Evolutionary conservation across 2,329 filamentous ascomycete species (phyloP).

Genomic region (Rhynchosporium graminicola): DNA sequence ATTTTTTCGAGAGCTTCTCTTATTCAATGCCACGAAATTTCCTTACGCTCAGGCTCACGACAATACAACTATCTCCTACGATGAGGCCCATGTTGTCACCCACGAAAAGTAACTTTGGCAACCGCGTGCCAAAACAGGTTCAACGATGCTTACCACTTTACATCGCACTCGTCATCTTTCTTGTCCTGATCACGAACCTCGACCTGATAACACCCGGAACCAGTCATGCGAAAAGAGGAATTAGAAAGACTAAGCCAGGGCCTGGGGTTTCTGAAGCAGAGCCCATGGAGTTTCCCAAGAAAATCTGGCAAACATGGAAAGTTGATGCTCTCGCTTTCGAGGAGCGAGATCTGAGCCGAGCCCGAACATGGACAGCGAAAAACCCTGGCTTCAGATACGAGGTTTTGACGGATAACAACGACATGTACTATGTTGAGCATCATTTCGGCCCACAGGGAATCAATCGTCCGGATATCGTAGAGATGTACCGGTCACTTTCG

Average conservation of each 20-base stretch:
- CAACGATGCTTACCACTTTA: slow-evolving; percentile 36
- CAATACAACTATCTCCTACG: slow-evolving; percentile 3
- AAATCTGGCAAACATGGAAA: slow-evolving; percentile 81
- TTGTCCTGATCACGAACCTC: slow-evolving; percentile 31
- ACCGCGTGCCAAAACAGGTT: slow-evolving; percentile 24
- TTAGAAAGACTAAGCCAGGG: slow-evolving; percentile 10
- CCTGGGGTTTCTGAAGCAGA: slow-evolving; percentile 11
- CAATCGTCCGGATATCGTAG: slow-evolving; percentile 66
- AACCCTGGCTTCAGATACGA: slow-evolving; percentile 61
- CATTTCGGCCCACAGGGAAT: slow-evolving; percentile 66
- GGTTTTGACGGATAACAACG: slow-evolving; percentile 62
- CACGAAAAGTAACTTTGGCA: slow-evolving; percentile 11
- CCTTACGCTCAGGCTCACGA: slow-evolving; percentile 4
- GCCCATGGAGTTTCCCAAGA: slow-evolving; percentile 55
- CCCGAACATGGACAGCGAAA: slow-evolving; percentile 65
- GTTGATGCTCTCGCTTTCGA: slow-evolving; percentile 67
- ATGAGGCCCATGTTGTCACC: slow-evolving; percentile 11
- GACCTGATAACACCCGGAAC: slow-evolving; percentile 25
- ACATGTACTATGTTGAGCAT: slow-evolving; percentile 65
- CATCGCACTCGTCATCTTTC: slow-evolving; percentile 30
- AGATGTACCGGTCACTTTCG: slow-evolving; percentile 59
- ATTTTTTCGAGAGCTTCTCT: neutral
- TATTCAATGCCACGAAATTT: neutral
- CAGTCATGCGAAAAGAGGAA: slow-evolving; percentile 11
- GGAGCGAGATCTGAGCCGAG: slow-evolving; percentile 59